Evolutionary conservation across 2,329 filamentous ascomycete species (phyloP).

Genomic region (Bipolaris sorokiniana): DNA sequence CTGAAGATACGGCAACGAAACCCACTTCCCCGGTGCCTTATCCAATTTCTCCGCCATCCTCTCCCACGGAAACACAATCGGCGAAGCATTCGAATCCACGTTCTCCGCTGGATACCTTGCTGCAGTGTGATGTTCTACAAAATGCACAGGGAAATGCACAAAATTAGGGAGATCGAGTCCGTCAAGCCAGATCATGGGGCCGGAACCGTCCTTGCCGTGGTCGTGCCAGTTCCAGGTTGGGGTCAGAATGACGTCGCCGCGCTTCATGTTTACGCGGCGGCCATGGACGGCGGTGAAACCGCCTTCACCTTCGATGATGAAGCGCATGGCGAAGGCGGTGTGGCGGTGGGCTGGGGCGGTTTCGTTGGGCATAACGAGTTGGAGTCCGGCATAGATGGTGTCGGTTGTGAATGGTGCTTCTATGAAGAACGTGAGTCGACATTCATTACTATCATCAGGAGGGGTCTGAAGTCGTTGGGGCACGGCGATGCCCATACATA

Average conservation of each 20-base stretch:
- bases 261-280: slow-evolving; percentile 57
- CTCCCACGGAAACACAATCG: not conserved
- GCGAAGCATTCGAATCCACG: not conserved
- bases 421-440: slow-evolving; percentile 21
- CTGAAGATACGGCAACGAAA: not conserved
- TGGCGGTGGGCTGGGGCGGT: slow-evolving; percentile 63
- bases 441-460: not conserved
- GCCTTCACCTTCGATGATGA: slow-evolving; percentile 63
- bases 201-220: slow-evolving; percentile 63
- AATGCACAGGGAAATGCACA: slow-evolving; percentile 59
- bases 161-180: slow-evolving; percentile 62
- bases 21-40: not conserved
- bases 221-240: slow-evolving; percentile 65
- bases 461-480: not conserved
- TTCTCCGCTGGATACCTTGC: slow-evolving; percentile 1
- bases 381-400: slow-evolving; percentile 63
- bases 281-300: slow-evolving; percentile 66
- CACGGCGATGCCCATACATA: not conserved
- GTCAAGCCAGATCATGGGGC: slow-evolving; percentile 65
- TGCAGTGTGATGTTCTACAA: slow-evolving; percentile 58
- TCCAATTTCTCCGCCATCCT: not conserved
- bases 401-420: slow-evolving; percentile 63
- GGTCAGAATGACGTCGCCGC: slow-evolving; percentile 64
- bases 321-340: slow-evolving; percentile 62
- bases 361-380: slow-evolving; percentile 63